A percentile compares a stretch with the other conserved stretches of the same genome.
These are phyloP conservation scores for Gastrolobium villosum DNA, from an alignment of 306 rosid species.

Conservation along the genomic window DNA sequence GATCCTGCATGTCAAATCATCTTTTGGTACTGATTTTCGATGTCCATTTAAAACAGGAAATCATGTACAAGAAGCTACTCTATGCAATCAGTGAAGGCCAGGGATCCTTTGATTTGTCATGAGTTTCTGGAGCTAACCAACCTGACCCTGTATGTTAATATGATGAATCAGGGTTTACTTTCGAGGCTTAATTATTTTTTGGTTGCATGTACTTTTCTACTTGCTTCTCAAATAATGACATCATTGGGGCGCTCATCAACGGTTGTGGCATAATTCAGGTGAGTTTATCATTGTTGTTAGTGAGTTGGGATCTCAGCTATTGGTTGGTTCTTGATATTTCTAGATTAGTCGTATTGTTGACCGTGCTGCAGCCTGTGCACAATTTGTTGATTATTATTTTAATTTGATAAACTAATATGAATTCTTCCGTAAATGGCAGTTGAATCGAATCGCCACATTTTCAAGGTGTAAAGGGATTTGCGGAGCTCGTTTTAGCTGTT, in stretches of 20 bases:
- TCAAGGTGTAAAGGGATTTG: slow-evolving; percentile 69
- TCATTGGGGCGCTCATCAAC: slow-evolving; percentile 52
- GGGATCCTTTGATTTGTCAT: slow-evolving; percentile 98
- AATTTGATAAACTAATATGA: background rate
- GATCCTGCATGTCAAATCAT: slow-evolving; percentile 1
- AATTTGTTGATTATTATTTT: slow-evolving; percentile 24
- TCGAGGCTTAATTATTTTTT: slow-evolving; percentile 59
- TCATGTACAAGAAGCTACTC: slow-evolving; percentile 94
- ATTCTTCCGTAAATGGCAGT: slow-evolving; percentile 44
- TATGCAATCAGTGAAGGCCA: slow-evolving; percentile 99
- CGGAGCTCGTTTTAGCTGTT: slow-evolving; percentile 58
- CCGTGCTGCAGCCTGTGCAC: slow-evolving; percentile 10
- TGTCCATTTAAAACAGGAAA: slow-evolving; percentile 68
- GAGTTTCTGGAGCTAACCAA: slow-evolving; percentile 70
- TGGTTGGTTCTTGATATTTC: background rate
- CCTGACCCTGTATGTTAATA: slow-evolving; percentile 66
- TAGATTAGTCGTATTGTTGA: background rate
- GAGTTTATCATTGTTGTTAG: slow-evolving; percentile 39
- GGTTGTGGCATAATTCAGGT: slow-evolving; percentile 63
- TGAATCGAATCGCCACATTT: slow-evolving; percentile 53
- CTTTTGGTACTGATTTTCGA: slow-evolving; percentile 38
- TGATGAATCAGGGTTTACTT: slow-evolving; percentile 60
- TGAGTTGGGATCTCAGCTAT: background rate
- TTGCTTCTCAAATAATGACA: slow-evolving; percentile 63
- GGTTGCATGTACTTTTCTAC: slow-evolving; percentile 61